Evolutionary conservation across 192 early-diverging fungal genomes (phyloP).

Genomic region (Linnemannia schmuckeri): DNA sequence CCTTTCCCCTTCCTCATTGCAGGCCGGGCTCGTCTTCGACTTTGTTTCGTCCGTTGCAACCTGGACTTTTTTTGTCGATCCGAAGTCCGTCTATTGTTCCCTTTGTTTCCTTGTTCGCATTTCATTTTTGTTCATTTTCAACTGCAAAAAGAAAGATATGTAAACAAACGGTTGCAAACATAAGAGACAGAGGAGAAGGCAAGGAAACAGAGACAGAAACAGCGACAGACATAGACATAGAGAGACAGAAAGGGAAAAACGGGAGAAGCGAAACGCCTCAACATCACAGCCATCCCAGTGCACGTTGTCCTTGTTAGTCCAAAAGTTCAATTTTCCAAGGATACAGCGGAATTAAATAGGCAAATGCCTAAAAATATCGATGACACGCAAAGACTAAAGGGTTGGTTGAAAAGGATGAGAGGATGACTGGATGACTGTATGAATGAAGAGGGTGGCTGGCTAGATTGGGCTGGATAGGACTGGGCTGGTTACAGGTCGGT

Average conservation of each 20-base stretch:
- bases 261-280: not conserved
- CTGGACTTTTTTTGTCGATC: conserved; percentile 6
- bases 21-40: not conserved
- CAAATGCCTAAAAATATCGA: not conserved
- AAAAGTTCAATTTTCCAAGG: conserved; percentile 7
- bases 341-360: not conserved
- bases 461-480: not conserved
- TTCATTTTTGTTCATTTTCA: not conserved
- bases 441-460: not conserved
- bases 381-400: not conserved
- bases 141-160: not conserved
- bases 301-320: not conserved
- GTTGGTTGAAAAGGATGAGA: not conserved
- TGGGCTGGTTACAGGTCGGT: not conserved
- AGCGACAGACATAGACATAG: not conserved
- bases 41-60: not conserved
- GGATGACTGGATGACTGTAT: not conserved
- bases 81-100: not conserved
- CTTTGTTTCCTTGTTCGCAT: not conserved
- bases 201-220: not conserved
- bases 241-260: not conserved
- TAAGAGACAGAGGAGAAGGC: not conserved
- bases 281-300: not conserved
- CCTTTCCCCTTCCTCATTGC: not conserved
- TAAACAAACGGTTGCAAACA: not conserved